Base-by-base conservation (phyloP, 2,329 filamentous ascomycete genomes). In the Monilinia polystroma region DNA sequence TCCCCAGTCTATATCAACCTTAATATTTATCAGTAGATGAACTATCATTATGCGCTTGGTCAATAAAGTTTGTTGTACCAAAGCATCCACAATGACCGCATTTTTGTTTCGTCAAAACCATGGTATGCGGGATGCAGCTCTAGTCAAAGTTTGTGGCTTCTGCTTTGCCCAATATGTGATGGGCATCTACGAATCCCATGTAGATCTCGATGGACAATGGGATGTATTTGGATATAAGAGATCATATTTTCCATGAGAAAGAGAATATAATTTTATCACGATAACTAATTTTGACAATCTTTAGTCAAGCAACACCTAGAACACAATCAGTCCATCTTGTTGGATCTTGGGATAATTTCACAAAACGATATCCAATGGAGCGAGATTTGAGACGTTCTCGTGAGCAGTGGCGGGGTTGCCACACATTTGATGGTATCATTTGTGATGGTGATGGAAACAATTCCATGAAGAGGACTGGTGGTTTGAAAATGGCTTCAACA, bases 261-360 rank as follows among this genome's bases (percentile, higher is more conserved):
- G 47, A 29, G n/a, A 5, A 8, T 41, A 38, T 38, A 2, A 10
- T 20, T 49, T 23, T 57, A 47, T 26, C 43, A 41, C 49, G n/a
- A 64, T 16, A 60, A 47, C 63, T 64, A 64, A 64, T 51, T 56
- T 38, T 49, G 26, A 49, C 58, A 10, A 53, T 29, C 43, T 68
- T 55, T 76, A 89, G 87, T 75, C 82, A 85, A 79, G 87, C 87
- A 65, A 77, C 84, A 72, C 83, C 84, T 70, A 83, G 85, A 63
- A 83, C 87, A 70, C 83, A 84, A 70, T 89, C 89, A 55, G 91
- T 97, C 71, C 87, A 91, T 75, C 84, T 97, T 56, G 83, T 95
- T 73, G 94, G 94, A 70, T 97, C 93, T 70, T 98, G 94, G 94
- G 93, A 97, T 81, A 97, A 97, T 81, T 97, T 97, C 79, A 82